Conservation (phyloP, 2,329 filamentous ascomycete genomes). For the Chalara sp. region DNA sequence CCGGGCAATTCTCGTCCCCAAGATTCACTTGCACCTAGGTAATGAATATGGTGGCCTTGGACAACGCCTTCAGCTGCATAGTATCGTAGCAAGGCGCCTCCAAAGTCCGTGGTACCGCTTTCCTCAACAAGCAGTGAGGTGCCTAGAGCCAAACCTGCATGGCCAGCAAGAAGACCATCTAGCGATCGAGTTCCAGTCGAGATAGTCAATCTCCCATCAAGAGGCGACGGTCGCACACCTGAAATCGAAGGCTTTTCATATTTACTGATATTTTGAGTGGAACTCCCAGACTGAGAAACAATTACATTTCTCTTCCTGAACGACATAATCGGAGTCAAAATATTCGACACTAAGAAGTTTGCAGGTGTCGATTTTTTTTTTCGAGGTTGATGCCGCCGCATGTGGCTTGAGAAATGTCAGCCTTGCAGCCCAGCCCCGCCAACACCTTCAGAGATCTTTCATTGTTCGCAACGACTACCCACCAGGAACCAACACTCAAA, state of each 20-base stretch:
- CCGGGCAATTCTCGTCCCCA: constrained; percentile 85
- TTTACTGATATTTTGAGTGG: constrained; percentile 5
- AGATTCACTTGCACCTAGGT: constrained; percentile 69
- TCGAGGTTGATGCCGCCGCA: no score
- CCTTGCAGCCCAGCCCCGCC: no score
- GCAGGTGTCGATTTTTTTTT: no score
- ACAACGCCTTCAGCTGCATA: constrained; percentile 90
- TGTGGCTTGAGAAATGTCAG: no score
- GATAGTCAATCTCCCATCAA: constrained; percentile 81
- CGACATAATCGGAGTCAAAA: constrained; percentile 40
- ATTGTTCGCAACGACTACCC: neutral
- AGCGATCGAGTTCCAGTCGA: constrained; percentile 87
- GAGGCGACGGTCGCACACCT: constrained; percentile 74
- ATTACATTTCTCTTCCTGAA: constrained; percentile 63
- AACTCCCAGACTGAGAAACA: constrained; percentile 29
- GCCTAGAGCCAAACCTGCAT: constrained; percentile 77
- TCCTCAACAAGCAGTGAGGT: constrained; percentile 78
- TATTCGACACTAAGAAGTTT: neutral
- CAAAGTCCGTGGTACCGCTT: constrained; percentile 89
- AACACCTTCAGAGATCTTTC: neutral
- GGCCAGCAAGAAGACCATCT: constrained; percentile 78
- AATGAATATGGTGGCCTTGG: constrained; percentile 83
- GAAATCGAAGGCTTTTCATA: constrained; percentile 27
- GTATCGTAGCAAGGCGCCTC: constrained; percentile 74
- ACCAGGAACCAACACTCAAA: neutral